phyloP scores from a whole-genome alignment of 805 yeast species.

The Spathaspora girioi region DNA sequence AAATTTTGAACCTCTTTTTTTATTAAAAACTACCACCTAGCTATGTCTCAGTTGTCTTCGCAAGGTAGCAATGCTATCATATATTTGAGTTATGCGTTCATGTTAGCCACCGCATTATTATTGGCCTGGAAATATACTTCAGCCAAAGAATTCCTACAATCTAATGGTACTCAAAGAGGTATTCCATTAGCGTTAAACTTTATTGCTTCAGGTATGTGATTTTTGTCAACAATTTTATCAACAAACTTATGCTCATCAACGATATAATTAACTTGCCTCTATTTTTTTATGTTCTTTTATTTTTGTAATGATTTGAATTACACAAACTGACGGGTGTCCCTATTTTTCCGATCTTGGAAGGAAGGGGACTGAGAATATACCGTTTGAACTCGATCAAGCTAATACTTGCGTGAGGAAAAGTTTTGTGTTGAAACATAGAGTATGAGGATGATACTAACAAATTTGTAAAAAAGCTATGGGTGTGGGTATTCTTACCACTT shows the following conservation, averaged over 20 bases:
- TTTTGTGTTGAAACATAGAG: slow-evolving; percentile 10
- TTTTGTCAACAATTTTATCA: not conserved
- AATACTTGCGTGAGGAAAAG: slow-evolving; percentile 44
- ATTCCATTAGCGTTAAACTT: slow-evolving; percentile 83
- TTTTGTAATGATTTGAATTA: not conserved
- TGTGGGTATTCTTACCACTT: slow-evolving; percentile 82
- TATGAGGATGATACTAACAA: slow-evolving; percentile 1
- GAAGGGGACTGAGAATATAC: slow-evolving; percentile 33
- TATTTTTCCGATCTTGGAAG: not conserved
- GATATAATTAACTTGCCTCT: not conserved
- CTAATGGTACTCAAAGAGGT: slow-evolving; percentile 78
- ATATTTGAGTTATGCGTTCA: slow-evolving; percentile 36
- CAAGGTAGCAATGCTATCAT: slow-evolving; percentile 43
- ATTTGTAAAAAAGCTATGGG: slow-evolving; percentile 61
- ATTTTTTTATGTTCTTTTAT: not conserved
- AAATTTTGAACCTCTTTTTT: not conserved
- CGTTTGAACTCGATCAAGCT: slow-evolving; percentile 44
- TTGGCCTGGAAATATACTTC: slow-evolving; percentile 56
- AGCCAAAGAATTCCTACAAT: slow-evolving; percentile 60
- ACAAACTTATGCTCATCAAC: not conserved
- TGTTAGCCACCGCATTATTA: slow-evolving; percentile 36
- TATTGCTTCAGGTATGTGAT: slow-evolving; percentile 78
- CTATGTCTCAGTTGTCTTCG: slow-evolving; percentile 28
- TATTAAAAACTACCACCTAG: not conserved
- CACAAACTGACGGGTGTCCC: slow-evolving; percentile 24